Evolutionary conservation across 441 rosid genomes (phyloP).

Genomic region (Erodium moschatum): DNA sequence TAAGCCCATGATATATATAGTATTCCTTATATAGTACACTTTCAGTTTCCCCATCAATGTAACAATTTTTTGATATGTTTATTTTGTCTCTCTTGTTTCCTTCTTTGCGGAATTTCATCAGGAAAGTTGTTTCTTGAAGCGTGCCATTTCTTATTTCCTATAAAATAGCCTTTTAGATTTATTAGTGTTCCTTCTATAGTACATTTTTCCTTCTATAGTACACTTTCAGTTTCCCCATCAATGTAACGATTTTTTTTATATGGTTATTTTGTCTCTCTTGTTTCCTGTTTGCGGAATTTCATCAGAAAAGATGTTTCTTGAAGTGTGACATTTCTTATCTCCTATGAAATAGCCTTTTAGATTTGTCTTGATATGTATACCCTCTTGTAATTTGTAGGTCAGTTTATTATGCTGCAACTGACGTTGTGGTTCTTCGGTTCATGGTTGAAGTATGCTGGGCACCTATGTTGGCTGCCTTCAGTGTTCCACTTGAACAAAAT

Average conservation of each 20-base stretch:
- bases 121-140: neutral
- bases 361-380: conserved; percentile 22
- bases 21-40: too few species aligned
- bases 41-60: too few species aligned
- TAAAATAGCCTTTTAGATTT: conserved; percentile 7
- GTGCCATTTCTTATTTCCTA: neutral
- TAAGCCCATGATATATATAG: neutral
- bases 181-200: too few species aligned
- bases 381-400: conserved; percentile 60
- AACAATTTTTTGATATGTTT: too few species aligned
- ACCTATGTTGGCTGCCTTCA: conserved; percentile 99
- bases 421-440: conserved; percentile 86
- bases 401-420: conserved; percentile 91
- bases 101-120: neutral
- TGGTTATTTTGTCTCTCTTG: neutral
- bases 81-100: too few species aligned
- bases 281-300: neutral
- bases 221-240: too few species aligned
- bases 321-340: neutral
- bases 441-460: conserved; percentile 99
- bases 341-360: conserved; percentile 1
- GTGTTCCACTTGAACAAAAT: conserved; percentile 97
- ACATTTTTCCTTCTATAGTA: neutral
- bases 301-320: neutral
- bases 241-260: too few species aligned